Base-by-base conservation (phyloP, 495 filamentous ascomycete species). In the Elaphomyces granulatus region DNA sequence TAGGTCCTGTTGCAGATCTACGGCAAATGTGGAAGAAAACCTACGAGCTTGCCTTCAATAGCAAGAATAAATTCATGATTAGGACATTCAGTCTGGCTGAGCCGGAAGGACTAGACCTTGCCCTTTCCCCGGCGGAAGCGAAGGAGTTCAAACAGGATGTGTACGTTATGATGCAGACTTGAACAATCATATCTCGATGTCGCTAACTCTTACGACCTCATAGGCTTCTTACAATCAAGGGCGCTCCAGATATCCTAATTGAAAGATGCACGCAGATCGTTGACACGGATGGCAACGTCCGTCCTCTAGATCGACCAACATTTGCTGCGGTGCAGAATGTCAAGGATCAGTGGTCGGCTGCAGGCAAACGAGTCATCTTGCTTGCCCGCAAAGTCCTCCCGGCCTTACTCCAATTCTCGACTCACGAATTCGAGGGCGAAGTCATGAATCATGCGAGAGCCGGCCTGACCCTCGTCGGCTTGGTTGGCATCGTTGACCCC, bases 11-110 rank as follows among this genome's bases (percentile, higher is more conserved):
- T 3, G 49, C 36, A 20, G 34, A 37, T 32, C 49, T 76, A 3
- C 61, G 67, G 9, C 48, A 64, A 10, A 48, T 56, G 16, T 78
- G 73, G 70, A 64, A 66, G 28, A 73, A 66, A 33, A 60, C 64
- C 7, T 81, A 69, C 48, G 69, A 77, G 39, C 48, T 83, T 2
- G 69, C 71, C 1, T 83, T 85, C 55, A 82, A 82, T 50, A 75
- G 70, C 55, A 80, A 80, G 59, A 82, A 81, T 52, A 85, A 83
- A 50, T 83, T 71, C 54, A 82, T 81, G 77, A 43, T 43, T 33
- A 33, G 41, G 18, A 43, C 41, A 2, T 43, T 43, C 17, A 8
- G 34, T n/a, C 14, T 43, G 8, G 35, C 33, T 1, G 41, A 43
- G 32, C 21, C 41, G 9, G 33, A 36, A 23, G 35, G 41, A 2